Conservation (phyloP, 805 yeast genomes). For the Barnettozyma salicaria region DNA sequence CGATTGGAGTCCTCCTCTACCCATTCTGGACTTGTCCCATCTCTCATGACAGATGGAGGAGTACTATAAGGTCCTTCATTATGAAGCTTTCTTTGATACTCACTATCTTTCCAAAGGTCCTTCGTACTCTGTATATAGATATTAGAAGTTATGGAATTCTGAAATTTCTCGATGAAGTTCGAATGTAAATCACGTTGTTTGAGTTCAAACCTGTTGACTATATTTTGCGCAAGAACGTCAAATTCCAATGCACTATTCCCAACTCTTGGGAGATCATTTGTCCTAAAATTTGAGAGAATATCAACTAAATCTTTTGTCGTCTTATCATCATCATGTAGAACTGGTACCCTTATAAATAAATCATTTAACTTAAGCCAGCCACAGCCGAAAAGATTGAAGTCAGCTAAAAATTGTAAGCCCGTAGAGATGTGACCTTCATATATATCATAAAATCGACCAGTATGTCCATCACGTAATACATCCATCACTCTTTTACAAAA, state of each 20-base stretch:
- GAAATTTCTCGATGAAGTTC: conserved; percentile 37
- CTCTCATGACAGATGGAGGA: conserved; percentile 26
- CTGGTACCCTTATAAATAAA: conserved; percentile 53
- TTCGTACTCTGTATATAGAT: conserved; percentile 41
- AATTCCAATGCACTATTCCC: conserved; percentile 65
- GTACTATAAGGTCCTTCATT: conserved; percentile 30
- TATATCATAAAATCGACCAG: conserved; percentile 39
- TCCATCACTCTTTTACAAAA: conserved; percentile 50
- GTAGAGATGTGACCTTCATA: conserved; percentile 82
- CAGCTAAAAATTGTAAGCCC: conserved; percentile 70
- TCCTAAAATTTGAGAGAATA: conserved; percentile 27
- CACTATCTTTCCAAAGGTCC: conserved; percentile 55
- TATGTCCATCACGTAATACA: conserved; percentile 39
- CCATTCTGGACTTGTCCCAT: conserved; percentile 30
- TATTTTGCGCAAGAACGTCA: conserved; percentile 57
- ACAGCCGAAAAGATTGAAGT: conserved; percentile 81
- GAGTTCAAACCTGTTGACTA: conserved; percentile 47
- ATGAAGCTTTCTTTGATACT: conserved; percentile 40
- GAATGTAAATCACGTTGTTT: conserved; percentile 44
- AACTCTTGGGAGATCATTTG: conserved; percentile 38
- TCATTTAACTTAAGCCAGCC: conserved; percentile 55
- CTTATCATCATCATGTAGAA: conserved; percentile 31
- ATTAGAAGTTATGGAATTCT: conserved; percentile 11
- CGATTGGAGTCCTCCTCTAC: conserved; percentile 35
- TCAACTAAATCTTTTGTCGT: conserved; percentile 29